These are phyloP conservation scores for Paspalum notatum DNA, from an alignment of 176 grass and related monocot genomes.

Conservation along the genomic window DNA sequence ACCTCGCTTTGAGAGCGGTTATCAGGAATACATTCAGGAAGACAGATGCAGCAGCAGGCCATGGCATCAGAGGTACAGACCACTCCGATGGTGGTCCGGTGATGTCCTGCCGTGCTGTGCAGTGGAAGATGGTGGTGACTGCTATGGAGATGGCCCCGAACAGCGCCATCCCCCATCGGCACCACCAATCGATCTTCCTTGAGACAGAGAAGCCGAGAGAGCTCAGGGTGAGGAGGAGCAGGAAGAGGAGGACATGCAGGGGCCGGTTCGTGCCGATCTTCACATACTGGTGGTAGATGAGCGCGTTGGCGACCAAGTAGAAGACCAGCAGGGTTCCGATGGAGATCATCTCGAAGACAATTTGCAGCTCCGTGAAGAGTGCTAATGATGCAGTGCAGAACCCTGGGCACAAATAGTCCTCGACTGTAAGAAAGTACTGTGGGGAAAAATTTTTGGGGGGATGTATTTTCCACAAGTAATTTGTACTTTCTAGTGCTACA, in stretches of 20 bases:
- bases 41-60: constrained; percentile 83
- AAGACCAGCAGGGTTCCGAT: constrained; percentile 94
- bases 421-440: constrained; percentile 14
- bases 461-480: neutral
- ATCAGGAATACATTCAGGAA: constrained; percentile 92
- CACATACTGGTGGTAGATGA: constrained; percentile 86
- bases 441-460: neutral
- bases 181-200: constrained; percentile 52
- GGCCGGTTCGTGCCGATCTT: constrained; percentile 44
- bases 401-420: constrained; percentile 45
- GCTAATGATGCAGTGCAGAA: constrained; percentile 75
- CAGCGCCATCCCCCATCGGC: constrained; percentile 47
- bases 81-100: constrained; percentile 47
- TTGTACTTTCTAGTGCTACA: neutral
- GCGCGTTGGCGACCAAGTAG: constrained; percentile 89
- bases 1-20: constrained; percentile 67
- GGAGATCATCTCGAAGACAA: constrained; percentile 86
- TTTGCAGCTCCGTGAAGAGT: constrained; percentile 82
- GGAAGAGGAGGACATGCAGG: constrained; percentile 61
- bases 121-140: constrained; percentile 50
- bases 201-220: constrained; percentile 69
- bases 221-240: constrained; percentile 63
- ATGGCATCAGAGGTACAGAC: constrained; percentile 93
- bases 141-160: constrained; percentile 27
- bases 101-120: constrained; percentile 39